A percentile compares a stretch with the other conserved stretches of the same genome.
Conservation (phyloP, 371 early-diverging fungal species). For the Mucor lusitanicus region DNA sequence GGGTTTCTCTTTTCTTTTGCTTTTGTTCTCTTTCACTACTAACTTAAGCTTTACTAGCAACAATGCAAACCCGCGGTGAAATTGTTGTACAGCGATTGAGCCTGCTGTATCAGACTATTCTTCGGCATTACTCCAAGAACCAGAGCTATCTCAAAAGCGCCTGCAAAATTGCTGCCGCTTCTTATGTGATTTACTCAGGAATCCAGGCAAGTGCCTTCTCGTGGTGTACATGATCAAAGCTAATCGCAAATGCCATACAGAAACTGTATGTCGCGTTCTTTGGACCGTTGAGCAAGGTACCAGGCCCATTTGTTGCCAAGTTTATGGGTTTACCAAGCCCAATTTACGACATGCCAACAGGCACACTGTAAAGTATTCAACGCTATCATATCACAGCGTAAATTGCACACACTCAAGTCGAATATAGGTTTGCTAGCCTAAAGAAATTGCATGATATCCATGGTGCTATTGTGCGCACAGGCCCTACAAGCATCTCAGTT, state of each 20-base stretch:
- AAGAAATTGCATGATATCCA: constrained; percentile 14
- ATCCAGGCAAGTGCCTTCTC: neutral
- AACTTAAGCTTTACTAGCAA: no score
- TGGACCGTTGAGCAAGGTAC: constrained; percentile 11
- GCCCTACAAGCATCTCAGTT: constrained; percentile 11
- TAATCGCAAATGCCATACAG: neutral
- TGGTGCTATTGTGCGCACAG: constrained; percentile 24
- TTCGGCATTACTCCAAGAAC: neutral
- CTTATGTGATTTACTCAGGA: neutral
- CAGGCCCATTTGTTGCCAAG: constrained; percentile 32
- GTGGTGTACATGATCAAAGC: neutral
- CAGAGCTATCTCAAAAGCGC: neutral
- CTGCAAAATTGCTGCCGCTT: neutral
- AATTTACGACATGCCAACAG: neutral
- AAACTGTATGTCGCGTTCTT: neutral
- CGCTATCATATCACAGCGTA: neutral
- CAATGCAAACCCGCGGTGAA: neutral
- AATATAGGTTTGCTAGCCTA: constrained; percentile 14
- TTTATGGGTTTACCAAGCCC: constrained; percentile 15
- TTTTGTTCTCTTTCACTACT: neutral
- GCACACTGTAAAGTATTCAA: neutral
- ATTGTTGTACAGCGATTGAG: neutral
- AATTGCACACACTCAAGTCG: neutral
- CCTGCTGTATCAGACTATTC: neutral
- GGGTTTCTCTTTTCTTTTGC: neutral